These are phyloP conservation scores for Epichloe sp. DNA, from an alignment of 2,329 filamentous ascomycete genomes.

Conservation along the genomic window DNA sequence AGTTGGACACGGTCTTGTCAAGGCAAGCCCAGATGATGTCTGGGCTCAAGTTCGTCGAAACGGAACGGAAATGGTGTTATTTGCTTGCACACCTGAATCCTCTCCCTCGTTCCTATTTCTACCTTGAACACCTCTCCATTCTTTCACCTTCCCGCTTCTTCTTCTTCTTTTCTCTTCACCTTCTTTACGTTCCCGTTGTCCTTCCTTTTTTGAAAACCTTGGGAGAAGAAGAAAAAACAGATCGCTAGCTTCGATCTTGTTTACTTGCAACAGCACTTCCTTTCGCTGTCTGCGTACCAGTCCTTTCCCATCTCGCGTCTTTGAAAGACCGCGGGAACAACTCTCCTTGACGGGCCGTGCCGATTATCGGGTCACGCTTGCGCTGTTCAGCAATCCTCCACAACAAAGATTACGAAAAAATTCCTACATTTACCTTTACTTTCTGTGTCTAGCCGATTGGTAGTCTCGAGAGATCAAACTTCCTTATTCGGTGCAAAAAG, in stretches of 20 bases:
- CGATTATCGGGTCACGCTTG: slow-evolving; percentile 9
- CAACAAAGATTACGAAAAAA: background rate
- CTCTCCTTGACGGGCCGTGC: slow-evolving; percentile 23
- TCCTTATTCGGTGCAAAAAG: background rate
- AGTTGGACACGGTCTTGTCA: background rate
- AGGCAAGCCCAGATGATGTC: too few species aligned
- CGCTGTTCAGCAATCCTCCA: background rate
- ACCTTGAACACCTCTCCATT: background rate
- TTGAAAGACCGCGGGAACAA: slow-evolving; percentile 33
- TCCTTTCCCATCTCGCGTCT: slow-evolving; percentile 28
- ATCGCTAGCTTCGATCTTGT: slow-evolving; percentile 10
- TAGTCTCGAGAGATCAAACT: slow-evolving; percentile 5
- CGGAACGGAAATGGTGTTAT: background rate
- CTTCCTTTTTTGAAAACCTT: slow-evolving; percentile 12
- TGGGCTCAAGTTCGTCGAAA: too few species aligned
- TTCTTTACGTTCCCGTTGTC: slow-evolving; percentile 8
- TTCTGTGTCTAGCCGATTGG: background rate
- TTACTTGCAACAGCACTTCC: slow-evolving; percentile 10
- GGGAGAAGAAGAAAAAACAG: background rate
- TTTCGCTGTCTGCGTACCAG: slow-evolving; percentile 19
- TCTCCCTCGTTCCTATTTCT: background rate
- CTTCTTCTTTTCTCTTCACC: slow-evolving; percentile 2
- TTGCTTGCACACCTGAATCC: background rate
- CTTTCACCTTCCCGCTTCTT: slow-evolving; percentile 6
- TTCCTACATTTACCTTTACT: background rate